Conservation (phyloP, 257 asterid species). For the Capsicum pubescens region DNA sequence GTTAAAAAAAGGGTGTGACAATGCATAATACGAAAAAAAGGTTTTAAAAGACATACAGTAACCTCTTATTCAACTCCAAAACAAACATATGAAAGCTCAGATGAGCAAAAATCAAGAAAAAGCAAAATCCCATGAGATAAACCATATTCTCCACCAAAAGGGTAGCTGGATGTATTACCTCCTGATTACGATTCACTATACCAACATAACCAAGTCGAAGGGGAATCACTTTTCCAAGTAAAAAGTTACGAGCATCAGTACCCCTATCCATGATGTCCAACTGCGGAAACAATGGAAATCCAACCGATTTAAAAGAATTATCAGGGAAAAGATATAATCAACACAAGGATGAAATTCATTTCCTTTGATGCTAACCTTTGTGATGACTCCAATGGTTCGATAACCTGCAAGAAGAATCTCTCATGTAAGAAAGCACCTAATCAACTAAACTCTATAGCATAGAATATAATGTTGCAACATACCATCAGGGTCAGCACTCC, state of each 20-base stretch:
- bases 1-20: too few relatives aligned
- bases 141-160: not conserved
- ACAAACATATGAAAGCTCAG: not conserved
- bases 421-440: not conserved
- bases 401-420: conserved; percentile 61
- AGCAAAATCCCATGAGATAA: not conserved
- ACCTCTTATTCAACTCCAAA: not conserved
- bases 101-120: not conserved
- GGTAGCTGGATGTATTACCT: conserved; percentile 54
- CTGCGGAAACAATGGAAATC: conserved; percentile 52
- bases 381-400: conserved; percentile 92
- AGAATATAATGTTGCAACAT: conserved; percentile 8
- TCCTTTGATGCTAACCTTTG: conserved; percentile 57
- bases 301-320: not conserved
- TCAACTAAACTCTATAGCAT: not conserved
- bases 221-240: conserved; percentile 95
- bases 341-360: conserved; percentile 16
- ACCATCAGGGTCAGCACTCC: conserved; percentile 96
- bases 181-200: conserved; percentile 94
- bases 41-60: not conserved
- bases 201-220: conserved; percentile 97
- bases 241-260: conserved; percentile 87
- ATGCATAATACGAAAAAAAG: not conserved
- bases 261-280: conserved; percentile 99
- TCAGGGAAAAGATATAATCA: conserved; percentile 1